phyloP scores from a whole-genome alignment of 306 rosid species.

The Abrus precatorius region DNA sequence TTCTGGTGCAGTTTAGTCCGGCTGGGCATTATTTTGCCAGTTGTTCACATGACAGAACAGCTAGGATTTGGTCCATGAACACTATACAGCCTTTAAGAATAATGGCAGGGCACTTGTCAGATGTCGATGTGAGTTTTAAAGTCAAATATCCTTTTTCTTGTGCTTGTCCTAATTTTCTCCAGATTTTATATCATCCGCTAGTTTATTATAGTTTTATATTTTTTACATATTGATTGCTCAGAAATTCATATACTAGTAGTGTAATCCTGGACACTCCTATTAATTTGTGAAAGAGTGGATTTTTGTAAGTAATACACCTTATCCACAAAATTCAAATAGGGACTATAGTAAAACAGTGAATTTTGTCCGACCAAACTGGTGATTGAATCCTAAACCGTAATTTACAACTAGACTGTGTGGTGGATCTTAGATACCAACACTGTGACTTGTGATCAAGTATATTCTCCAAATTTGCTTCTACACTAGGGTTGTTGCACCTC shows the following conservation, averaged over 20 bases:
- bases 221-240: conserved; percentile 6
- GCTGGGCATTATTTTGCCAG: conserved; percentile 91
- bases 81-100: conserved; percentile 82
- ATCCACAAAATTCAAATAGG: neutral
- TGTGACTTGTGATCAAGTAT: too few relatives aligned
- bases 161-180: conserved; percentile 9
- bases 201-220: neutral
- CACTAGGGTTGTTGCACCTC: too few relatives aligned
- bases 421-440: too few relatives aligned
- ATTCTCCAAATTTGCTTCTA: too few relatives aligned
- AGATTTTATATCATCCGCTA: neutral
- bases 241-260: conserved; percentile 1
- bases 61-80: conserved; percentile 91
- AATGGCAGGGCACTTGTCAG: conserved; percentile 92
- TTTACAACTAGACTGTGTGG: too few relatives aligned
- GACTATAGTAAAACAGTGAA: neutral
- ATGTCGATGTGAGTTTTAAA: conserved; percentile 78
- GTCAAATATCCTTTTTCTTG: conserved; percentile 5
- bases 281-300: neutral
- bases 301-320: neutral
- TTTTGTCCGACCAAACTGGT: neutral
- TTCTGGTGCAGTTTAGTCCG: conserved; percentile 80
- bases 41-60: conserved; percentile 88
- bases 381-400: too few relatives aligned
- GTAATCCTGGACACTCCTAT: neutral